phyloP scores from a whole-genome alignment of 2,329 filamentous ascomycete genomes.

The Nothophoma quercina region DNA sequence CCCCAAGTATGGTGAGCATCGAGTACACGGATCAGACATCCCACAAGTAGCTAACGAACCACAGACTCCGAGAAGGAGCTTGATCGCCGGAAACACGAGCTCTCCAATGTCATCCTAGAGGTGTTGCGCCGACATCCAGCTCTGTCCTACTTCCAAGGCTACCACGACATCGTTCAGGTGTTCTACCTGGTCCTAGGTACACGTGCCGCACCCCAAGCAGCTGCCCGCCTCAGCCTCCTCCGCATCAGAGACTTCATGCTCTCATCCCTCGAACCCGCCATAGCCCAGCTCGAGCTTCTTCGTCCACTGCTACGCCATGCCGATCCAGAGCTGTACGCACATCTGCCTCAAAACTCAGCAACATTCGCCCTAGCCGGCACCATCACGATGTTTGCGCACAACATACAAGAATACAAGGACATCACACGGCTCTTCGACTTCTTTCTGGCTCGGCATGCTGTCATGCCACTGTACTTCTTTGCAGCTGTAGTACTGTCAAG shows the following conservation, averaged over 20 bases:
- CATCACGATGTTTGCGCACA: constrained; percentile 94
- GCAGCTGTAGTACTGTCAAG: constrained; percentile 77
- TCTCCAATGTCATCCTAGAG: constrained; percentile 80
- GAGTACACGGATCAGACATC: neutral
- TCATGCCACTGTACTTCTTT: constrained; percentile 90
- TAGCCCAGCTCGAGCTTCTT: constrained; percentile 85
- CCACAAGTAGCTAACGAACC: constrained; percentile 46
- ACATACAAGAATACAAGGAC: constrained; percentile 86
- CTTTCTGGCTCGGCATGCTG: constrained; percentile 84
- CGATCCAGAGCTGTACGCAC: constrained; percentile 74
- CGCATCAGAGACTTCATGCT: constrained; percentile 98
- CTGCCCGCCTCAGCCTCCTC: constrained; percentile 84
- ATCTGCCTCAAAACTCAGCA: constrained; percentile 80
- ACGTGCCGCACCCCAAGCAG: constrained; percentile 65
- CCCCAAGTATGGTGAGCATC: constrained; percentile 70
- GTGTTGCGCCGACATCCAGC: constrained; percentile 82
- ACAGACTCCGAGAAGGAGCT: constrained; percentile 75
- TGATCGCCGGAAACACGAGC: constrained; percentile 73
- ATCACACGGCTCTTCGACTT: constrained; percentile 94
- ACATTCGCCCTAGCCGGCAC: constrained; percentile 95
- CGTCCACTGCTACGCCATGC: constrained; percentile 78
- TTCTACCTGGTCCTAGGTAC: constrained; percentile 83
- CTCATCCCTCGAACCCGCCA: constrained; percentile 79
- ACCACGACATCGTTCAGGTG: constrained; percentile 98
- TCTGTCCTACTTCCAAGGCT: constrained; percentile 97